Base-by-base conservation (phyloP, 177 flowering plant species). In the Vitis hybrid region DNA sequence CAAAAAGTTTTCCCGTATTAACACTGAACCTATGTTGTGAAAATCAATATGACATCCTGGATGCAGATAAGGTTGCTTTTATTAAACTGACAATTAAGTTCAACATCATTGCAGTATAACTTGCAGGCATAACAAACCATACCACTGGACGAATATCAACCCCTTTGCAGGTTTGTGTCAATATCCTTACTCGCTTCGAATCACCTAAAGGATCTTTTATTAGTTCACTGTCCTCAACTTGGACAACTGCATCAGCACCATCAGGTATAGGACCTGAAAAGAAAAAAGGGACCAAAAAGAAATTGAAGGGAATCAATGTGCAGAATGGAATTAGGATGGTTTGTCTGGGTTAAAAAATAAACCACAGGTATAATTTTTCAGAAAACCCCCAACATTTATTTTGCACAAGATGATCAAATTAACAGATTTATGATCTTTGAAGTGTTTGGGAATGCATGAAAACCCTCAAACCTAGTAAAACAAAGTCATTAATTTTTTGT, bases 181-280 rank as follows among this genome's bases (percentile, higher is more conserved):
- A 72, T 74, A 90, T 81, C 56, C 65, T 84, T 11, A 90, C 89
- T 60, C 77, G 74, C 78, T 81, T 88, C 33, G 75, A 22, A 66
- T 79, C 84, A 68, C 19, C 48, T 18, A 68, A 74, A 65, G 70
- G 64, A 65, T 60, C 86, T 65, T 69, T 70, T 58, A 88, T 65
- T 70, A 65, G 71, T 84, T 86, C 88, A 71, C 94, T 92, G 72
- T 93, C 92, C 81, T 95, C 99, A 74, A 93, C 91, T 83, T 90
- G 99, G 67, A 95, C 87, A 60, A 95, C 99, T 60, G 99, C 90
- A 82, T 95, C 94, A 21, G 99, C 94, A 64, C 98, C 98, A 81
- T 91, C 88, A 56, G 98, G 99, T 71, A 95, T 85, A 16, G 99
- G 99, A 60, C 97, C 99, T 95, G 77, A 52, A 57, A 26, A 26